Base-by-base conservation (phyloP, 805 yeast species). In the Myxozyma neotropica region DNA sequence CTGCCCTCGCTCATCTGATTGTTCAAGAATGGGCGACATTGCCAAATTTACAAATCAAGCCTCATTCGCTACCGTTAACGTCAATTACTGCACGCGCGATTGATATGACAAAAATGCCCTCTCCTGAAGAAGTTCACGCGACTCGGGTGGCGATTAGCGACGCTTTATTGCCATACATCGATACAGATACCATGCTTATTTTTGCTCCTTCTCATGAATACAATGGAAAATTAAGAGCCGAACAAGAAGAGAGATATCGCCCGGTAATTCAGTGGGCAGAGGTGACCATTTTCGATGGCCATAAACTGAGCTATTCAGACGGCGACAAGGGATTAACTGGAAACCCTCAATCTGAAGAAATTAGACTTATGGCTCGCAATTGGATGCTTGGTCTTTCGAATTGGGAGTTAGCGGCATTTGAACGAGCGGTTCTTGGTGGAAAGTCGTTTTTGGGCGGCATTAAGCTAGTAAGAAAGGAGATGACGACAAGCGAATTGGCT, bases 141-240 rank as follows among this genome's bases (percentile, higher is more conserved):
- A 86, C 82, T 51, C 21, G 33, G 26, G 70, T 79, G 85, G 82
- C 81, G 44, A 81, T 89, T 21, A 80, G 83, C 61, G 73, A 79
- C 44, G 81, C 81, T 63, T 75, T 94, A 62, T 75, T 93, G 69
- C 83, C 92, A 56, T 94, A 92, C 70, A 77, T 95, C 59, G 99
- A 94, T 72, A 94, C 99, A 0, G 99, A 94, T 73, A 91, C 98
- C 1, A 77, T 96, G 63, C 78, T 94, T 54, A 90, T 93, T 7
- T 87, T 92, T 69, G 85, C 97, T 0, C 96, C 97, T 12, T 65
- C 68, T 10, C 79, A 77, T 43, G 98, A 93, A 71, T 90, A 88
- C 71, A 92, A 88, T 66, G 98, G 98, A 8, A 78, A 77, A 43
- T 78, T 94, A 63, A 81, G 99, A 70, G 72, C 76, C 39, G 89